A percentile compares a stretch with the other conserved stretches of the same genome.
These are phyloP conservation scores for Zanthoxylum bungeanum DNA, from an alignment of 345 rosid species.

Conservation along the genomic window DNA sequence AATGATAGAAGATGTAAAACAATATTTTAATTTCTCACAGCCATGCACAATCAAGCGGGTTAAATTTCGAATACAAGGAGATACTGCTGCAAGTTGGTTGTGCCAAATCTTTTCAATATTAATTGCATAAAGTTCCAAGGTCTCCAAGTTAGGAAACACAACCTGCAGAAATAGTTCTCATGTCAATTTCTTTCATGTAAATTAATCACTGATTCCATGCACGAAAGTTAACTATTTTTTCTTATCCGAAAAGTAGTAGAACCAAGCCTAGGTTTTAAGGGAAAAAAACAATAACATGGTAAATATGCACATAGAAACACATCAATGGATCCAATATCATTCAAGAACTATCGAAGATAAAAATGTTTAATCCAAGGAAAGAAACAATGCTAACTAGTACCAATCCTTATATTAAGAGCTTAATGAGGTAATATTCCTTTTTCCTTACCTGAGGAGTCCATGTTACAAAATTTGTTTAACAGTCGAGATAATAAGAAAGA, in stretches of 20 bases:
- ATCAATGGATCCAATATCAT: not conserved
- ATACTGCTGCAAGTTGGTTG: not conserved
- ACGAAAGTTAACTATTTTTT: not conserved
- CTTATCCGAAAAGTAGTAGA: not conserved
- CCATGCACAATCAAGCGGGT: constrained; percentile 1
- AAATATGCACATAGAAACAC: not conserved
- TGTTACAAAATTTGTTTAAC: not conserved
- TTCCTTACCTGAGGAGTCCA: not conserved
- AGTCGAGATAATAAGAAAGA: not conserved
- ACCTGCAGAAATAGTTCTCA: not conserved
- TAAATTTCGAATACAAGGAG: not conserved
- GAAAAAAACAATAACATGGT: not conserved
- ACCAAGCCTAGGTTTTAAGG: not conserved
- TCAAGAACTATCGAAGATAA: not conserved
- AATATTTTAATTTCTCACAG: not conserved
- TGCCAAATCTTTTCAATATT: not conserved
- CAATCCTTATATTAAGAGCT: not conserved
- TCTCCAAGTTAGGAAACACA: constrained; percentile 3
- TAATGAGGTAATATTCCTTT: not conserved
- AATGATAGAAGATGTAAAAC: not conserved
- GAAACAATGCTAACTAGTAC: not conserved
- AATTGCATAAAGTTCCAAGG: not conserved
- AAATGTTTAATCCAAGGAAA: not conserved
- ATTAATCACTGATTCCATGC: not conserved
- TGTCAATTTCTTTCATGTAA: not conserved